phyloP scores from a whole-genome alignment of 768 basidiomycete species.

The Megacollybia marginata region DNA sequence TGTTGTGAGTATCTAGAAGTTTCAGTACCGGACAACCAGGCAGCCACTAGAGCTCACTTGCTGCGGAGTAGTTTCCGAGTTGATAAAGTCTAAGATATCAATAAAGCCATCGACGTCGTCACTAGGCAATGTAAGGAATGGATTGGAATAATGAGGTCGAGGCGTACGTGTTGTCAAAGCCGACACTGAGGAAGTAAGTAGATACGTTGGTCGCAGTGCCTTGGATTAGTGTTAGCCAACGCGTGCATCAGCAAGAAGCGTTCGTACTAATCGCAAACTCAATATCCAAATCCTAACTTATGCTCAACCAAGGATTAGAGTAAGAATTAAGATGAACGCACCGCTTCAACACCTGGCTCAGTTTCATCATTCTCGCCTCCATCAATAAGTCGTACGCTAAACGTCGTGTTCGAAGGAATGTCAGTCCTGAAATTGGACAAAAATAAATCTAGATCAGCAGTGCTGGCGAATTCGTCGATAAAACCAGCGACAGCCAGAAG shows the following conservation, averaged over 20 bases:
- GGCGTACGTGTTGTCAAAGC: constrained; percentile 9
- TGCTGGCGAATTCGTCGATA: constrained; percentile 8
- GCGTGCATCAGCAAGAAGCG: too few relatives aligned
- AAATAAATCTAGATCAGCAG: constrained; percentile 11
- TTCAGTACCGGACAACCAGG: too few relatives aligned
- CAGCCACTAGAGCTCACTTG: constrained; percentile 2
- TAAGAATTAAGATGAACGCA: constrained; percentile 2
- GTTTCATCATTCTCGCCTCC: constrained; percentile 6
- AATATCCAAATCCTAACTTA: constrained; percentile 5
- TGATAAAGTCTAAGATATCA: constrained; percentile 24
- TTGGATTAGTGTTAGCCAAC: neutral
- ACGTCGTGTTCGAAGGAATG: constrained; percentile 12
- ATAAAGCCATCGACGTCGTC: constrained; percentile 13
- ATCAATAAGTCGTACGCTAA: constrained; percentile 3
- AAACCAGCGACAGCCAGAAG: constrained; percentile 20
- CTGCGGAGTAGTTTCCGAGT: constrained; percentile 17
- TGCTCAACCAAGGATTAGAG: neutral
- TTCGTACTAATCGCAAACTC: constrained; percentile 9
- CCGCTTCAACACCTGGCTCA: constrained; percentile 10
- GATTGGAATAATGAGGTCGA: too few relatives aligned
- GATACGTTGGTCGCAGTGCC: constrained; percentile 16
- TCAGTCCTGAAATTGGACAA: constrained; percentile 13
- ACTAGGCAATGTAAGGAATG: too few relatives aligned
- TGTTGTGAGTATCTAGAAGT: too few relatives aligned
- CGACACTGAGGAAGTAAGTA: constrained; percentile 22